Base-by-base conservation (phyloP, 352 stramenopile genomes). In the Thraustochytrium sp. region DNA sequence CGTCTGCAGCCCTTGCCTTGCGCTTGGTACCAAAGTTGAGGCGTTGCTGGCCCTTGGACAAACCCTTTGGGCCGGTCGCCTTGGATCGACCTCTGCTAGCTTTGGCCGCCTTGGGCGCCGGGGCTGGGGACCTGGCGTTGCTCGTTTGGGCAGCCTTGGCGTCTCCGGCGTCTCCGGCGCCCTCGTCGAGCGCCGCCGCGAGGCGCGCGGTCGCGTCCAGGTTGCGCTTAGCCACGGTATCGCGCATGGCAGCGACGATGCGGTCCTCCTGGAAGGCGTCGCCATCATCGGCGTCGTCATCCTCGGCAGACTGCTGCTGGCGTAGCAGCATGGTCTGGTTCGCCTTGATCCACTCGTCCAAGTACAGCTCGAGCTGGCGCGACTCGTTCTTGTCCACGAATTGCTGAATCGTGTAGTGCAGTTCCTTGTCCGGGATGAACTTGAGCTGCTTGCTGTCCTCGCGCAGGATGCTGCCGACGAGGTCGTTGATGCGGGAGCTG, bases 401-500 rank as follows among this genome's bases (percentile, higher is more conserved):
- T 23, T 80, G 44, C 31, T 55, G 53, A 16, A 80, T 72, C 23
- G 26, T 63, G 18, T 51, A 46, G 34, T 80, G 31, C 8, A 80
- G 53, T 44, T 80, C 68, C 1, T 51, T 1, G 2, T 80, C 68
- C 3, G 68, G 42, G 2, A 80, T 44, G 2, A 80, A 64, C 5
- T 42, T 65, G 31, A 80, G 68, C 51, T 49, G 5, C 42, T 75
- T 75, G 44, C 23, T 65, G n/a, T 46, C 48, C 23, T 51, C 31
- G 37, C 53, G 76, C 44, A 80, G 68, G 21, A 80, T 72, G 31
- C 40, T 38, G 18, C 40, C 68, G 16, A 80, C 29, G 5, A 80
- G 68, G 8, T 9, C 44, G 34, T 80, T 80, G 38, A 80, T 80
- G 37, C 53, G 68, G 13, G 31, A 26, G 4, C 31, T 16, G 8